Percentiles rank a stretch among this genome's conserved stretches.
Conservation (phyloP, 345 rosid species). For the Hibiscus mutabilis region DNA sequence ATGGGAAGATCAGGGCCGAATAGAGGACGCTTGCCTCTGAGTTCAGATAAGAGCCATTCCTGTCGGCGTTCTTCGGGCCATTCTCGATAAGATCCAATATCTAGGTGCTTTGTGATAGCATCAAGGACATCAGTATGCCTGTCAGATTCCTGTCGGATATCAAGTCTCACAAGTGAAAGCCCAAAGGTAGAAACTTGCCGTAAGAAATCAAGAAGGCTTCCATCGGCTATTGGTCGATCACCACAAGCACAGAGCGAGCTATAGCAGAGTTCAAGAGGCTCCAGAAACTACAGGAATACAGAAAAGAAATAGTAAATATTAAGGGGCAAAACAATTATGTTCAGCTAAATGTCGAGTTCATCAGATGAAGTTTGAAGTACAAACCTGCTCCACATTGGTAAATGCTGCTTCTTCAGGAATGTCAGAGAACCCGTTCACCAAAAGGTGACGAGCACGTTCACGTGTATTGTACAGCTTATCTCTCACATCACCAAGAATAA, state of each 20-base stretch:
- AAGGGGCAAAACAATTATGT: too few relatives aligned
- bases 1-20: constrained; percentile 87
- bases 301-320: background rate
- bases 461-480: constrained; percentile 89
- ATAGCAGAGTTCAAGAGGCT: constrained; percentile 97
- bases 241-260: constrained; percentile 78
- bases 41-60: constrained; percentile 90
- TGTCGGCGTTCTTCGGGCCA: constrained; percentile 86
- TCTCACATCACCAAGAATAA: constrained; percentile 84
- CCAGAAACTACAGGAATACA: constrained; percentile 51
- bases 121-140: constrained; percentile 88
- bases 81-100: constrained; percentile 75
- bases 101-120: constrained; percentile 76
- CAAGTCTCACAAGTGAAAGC: constrained; percentile 88
- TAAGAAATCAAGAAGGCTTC: constrained; percentile 92
- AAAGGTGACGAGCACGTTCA: constrained; percentile 81
- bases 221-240: constrained; percentile 90
- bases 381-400: constrained; percentile 75
- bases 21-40: constrained; percentile 83
- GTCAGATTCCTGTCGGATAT: constrained; percentile 91
- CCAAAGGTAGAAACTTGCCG: constrained; percentile 96
- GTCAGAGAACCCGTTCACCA: constrained; percentile 72
- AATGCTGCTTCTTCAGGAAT: constrained; percentile 70
- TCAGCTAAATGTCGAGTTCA: background rate
- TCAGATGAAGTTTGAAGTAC: background rate